Base-by-base conservation (phyloP, 257 asterid genomes). In the Echium plantagineum region DNA sequence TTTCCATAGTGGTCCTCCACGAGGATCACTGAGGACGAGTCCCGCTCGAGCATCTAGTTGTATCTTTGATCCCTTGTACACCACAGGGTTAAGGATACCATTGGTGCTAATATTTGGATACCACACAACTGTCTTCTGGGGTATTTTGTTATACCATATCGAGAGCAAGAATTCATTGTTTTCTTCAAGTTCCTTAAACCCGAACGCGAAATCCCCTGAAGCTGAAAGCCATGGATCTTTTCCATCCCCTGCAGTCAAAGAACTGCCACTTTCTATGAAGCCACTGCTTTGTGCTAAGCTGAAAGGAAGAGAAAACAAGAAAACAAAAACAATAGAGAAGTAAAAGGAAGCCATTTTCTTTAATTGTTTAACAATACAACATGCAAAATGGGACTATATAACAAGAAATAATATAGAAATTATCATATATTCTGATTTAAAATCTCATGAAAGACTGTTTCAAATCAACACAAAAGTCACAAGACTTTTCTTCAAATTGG, bases 131-230 rank as follows among this genome's bases (percentile, higher is more conserved):
- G n/a, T n/a, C n/a, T n/a, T n/a, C n/a, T 72, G 75, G 0, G 80
- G 81, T 46, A 84, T 70, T 17, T 59, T 64, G 32, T 65, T 68
- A 46, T 74, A 81, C 95, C 95, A 86, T 31, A 86, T 76, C 66
- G 83, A 63, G n/a, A n/a, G n/a, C n/a, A n/a, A n/a, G n/a, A n/a
- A n/a, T n/a, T n/a, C n/a, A n/a, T n/a, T n/a, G n/a, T n/a, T n/a
- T n/a, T n/a, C n/a, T n/a, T n/a, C n/a, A n/a, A n/a, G n/a, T n/a
- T n/a, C n/a, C n/a, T n/a, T 48, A 35, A 66, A 66, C 15, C 71
- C 71, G 15, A 66, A 66, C 4, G 64, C 65, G 21, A 66, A 66
- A 21, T 66, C 65, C 2, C 60, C 65, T 0, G 55, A 58, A 19
- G 42, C 28, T 1, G 71, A 66, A 21, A 58, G 59, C 71, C 71